phyloP scores from a whole-genome alignment of 306 rosid species.

The Prunus persica region Prunus_persica_NCBIv2 NC_034011.1:24765501-24766000 shows the following conservation, averaged over 20 bases:
- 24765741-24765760: slow-evolving; percentile 87
- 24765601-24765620: neutral
- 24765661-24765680: neutral
- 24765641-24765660: neutral
- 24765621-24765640: neutral
- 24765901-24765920: slow-evolving; percentile 48
- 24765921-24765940: slow-evolving; percentile 54
- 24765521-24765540: neutral
- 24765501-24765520: neutral
- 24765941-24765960: slow-evolving; percentile 54
- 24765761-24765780: slow-evolving; percentile 94
- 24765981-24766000: slow-evolving; percentile 73
- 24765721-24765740: slow-evolving; percentile 99
- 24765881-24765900: slow-evolving; percentile 41
- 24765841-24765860: slow-evolving; percentile 92
- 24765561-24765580: neutral
- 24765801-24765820: slow-evolving; percentile 90
- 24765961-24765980: slow-evolving; percentile 60
- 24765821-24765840: slow-evolving; percentile 87
- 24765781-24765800: slow-evolving; percentile 87
- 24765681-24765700: neutral
- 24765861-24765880: slow-evolving; percentile 52
- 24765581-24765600: neutral
- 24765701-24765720: slow-evolving; percentile 32
- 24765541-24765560: neutral